These are phyloP conservation scores for Arabis alpina DNA, from an alignment of 345 rosid genomes.

Conservation along the genomic window DNA sequence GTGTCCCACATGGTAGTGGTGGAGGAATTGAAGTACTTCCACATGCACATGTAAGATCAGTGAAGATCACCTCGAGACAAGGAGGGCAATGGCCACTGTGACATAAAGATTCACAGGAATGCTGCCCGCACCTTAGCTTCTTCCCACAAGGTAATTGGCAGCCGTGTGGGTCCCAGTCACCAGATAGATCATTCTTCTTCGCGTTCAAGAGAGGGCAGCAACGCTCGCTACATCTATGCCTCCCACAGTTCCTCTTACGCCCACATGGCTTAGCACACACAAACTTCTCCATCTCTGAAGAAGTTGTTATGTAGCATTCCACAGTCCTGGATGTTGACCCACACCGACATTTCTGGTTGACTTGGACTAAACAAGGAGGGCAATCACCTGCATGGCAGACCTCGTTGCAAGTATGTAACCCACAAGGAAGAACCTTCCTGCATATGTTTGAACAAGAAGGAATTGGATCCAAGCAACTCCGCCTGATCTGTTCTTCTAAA, in stretches of 20 bases:
- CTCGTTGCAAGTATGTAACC: conserved; percentile 67
- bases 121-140: conserved; percentile 92
- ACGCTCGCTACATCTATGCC: conserved; percentile 92
- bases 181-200: conserved; percentile 49
- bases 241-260: conserved; percentile 84
- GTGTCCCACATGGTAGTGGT: conserved; percentile 93
- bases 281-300: conserved; percentile 57
- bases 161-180: conserved; percentile 82
- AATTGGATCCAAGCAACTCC: conserved; percentile 85
- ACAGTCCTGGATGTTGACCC: conserved; percentile 71
- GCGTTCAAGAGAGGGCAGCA: conserved; percentile 81
- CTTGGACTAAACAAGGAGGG: conserved; percentile 67
- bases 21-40: conserved; percentile 93
- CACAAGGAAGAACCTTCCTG: conserved; percentile 72
- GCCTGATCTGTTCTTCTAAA: conserved; percentile 63
- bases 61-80: conserved; percentile 86
- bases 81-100: conserved; percentile 98
- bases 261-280: conserved; percentile 83
- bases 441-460: conserved; percentile 71
- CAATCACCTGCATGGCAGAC: conserved; percentile 89
- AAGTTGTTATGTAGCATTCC: conserved; percentile 69
- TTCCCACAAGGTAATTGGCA: conserved; percentile 91
- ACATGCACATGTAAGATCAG: conserved; percentile 92
- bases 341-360: conserved; percentile 81
- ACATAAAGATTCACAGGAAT: conserved; percentile 84